phyloP scores from a whole-genome alignment of 345 rosid genomes.

The Clarkia xantiana region DNA sequence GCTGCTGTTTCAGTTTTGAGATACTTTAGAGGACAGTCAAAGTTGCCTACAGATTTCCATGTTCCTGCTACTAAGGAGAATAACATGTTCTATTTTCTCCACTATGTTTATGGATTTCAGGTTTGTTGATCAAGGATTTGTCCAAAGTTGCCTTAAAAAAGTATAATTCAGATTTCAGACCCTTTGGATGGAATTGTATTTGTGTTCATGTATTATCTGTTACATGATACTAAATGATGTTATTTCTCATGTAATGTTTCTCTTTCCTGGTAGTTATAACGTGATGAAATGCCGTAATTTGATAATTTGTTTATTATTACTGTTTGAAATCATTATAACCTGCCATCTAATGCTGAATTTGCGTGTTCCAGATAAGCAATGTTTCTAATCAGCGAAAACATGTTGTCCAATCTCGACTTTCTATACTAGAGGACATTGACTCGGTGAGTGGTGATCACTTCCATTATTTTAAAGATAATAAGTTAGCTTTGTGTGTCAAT shows the following conservation, averaged over 20 bases:
- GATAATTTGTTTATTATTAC: too few species aligned
- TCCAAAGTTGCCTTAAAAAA: too few species aligned
- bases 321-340: not conserved
- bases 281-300: too few species aligned
- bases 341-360: constrained; percentile 2
- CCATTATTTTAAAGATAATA: not conserved
- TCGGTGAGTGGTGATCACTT: constrained; percentile 41
- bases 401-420: constrained; percentile 73
- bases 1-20: constrained; percentile 65
- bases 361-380: constrained; percentile 57
- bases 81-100: constrained; percentile 83
- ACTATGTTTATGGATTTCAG: constrained; percentile 88
- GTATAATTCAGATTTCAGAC: too few species aligned
- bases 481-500: not conserved
- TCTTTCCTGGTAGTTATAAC: too few species aligned
- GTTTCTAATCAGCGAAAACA: constrained; percentile 95
- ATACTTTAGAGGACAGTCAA: constrained; percentile 56
- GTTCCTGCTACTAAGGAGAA: constrained; percentile 52
- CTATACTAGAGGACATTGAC: constrained; percentile 47
- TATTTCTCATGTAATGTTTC: too few species aligned
- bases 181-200: too few species aligned
- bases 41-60: constrained; percentile 51
- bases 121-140: constrained; percentile 24
- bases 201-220: too few species aligned
- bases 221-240: too few species aligned